Evolutionary conservation across 768 basidiomycete genomes (phyloP).

Genomic region (Pleurotus djamor): DNA sequence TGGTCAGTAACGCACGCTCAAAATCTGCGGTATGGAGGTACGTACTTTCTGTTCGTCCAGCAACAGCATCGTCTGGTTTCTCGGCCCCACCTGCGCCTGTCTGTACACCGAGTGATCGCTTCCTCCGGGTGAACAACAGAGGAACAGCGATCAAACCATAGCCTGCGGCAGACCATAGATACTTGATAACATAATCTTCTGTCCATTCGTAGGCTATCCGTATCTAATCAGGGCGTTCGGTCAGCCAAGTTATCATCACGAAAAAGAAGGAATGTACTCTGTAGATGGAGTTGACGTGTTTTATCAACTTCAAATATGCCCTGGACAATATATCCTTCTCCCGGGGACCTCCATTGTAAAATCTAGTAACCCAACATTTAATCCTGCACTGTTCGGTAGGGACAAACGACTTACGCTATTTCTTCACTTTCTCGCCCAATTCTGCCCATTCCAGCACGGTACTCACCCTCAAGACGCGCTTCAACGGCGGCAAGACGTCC

Average conservation of each 20-base stretch:
- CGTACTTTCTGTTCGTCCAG: conserved; percentile 47
- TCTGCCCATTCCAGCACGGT: conserved; percentile 81
- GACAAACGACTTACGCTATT: conserved; percentile 62
- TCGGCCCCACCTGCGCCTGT: conserved; percentile 9
- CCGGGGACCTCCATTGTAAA: conserved; percentile 85
- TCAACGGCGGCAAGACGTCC: conserved; percentile 87
- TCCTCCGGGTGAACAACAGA: conserved; percentile 66
- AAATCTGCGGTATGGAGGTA: neutral
- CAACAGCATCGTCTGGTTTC: conserved; percentile 37
- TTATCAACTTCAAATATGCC: conserved; percentile 79
- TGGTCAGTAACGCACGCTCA: neutral
- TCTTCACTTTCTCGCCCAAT: conserved; percentile 91
- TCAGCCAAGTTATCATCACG: neutral
- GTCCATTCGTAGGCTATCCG: conserved; percentile 94
- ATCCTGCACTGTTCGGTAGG: neutral
- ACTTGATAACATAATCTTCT: conserved; percentile 96
- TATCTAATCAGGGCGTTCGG: conserved; percentile 42
- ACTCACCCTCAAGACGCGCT: conserved; percentile 88
- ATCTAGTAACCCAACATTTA: conserved; percentile 40
- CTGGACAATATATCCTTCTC: conserved; percentile 80
- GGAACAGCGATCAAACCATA: conserved; percentile 93
- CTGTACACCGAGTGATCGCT: conserved; percentile 32
- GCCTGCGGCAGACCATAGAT: conserved; percentile 91
- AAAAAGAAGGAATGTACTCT: conserved; percentile 44
- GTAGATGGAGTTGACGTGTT: conserved; percentile 90